These are phyloP conservation scores for Pseudocercospora musae DNA, from an alignment of 2,329 filamentous ascomycete genomes.

Conservation along the genomic window DNA sequence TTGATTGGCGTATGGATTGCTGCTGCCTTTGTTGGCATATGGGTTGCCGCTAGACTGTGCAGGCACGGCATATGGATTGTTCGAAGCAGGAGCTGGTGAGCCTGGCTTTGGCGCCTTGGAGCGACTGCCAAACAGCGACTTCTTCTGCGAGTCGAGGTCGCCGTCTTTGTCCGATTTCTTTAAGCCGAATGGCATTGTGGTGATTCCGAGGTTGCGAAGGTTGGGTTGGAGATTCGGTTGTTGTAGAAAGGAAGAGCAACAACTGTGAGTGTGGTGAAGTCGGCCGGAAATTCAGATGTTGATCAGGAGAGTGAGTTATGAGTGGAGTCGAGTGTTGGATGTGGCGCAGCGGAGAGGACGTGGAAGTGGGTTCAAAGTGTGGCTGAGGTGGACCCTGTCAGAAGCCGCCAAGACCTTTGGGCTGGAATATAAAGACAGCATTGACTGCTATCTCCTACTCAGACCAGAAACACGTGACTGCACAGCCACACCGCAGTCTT, in stretches of 20 bases:
- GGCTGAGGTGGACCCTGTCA: slow-evolving; percentile 5
- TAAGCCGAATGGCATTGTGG: slow-evolving; percentile 43
- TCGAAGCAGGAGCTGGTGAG: slow-evolving; percentile 37
- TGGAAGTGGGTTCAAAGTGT: not conserved
- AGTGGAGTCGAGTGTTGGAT: not conserved
- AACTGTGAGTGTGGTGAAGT: not conserved
- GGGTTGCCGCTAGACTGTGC: slow-evolving; percentile 26
- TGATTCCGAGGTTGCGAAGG: not conserved
- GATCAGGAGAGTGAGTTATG: slow-evolving; percentile 8
- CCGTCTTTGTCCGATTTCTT: slow-evolving; percentile 52
- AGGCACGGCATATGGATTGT: slow-evolving; percentile 57
- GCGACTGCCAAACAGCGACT: slow-evolving; percentile 57
- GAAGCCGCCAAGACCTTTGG: not conserved
- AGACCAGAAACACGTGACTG: too few species aligned
- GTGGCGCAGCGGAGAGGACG: not conserved
- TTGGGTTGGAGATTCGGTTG: not conserved
- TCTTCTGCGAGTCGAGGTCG: slow-evolving; percentile 52
- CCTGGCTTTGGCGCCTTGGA: slow-evolving; percentile 53
- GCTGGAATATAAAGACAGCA: not conserved
- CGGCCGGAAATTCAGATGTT: not conserved
- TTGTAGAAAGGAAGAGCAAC: not conserved
- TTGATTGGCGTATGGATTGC: slow-evolving; percentile 34
- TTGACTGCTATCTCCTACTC: too few species aligned
- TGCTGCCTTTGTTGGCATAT: slow-evolving; percentile 23
- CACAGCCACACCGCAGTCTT: too few species aligned